Evolutionary conservation across 2,329 filamentous ascomycete species (phyloP).

Genomic region (Trichothecium roseum): DNA sequence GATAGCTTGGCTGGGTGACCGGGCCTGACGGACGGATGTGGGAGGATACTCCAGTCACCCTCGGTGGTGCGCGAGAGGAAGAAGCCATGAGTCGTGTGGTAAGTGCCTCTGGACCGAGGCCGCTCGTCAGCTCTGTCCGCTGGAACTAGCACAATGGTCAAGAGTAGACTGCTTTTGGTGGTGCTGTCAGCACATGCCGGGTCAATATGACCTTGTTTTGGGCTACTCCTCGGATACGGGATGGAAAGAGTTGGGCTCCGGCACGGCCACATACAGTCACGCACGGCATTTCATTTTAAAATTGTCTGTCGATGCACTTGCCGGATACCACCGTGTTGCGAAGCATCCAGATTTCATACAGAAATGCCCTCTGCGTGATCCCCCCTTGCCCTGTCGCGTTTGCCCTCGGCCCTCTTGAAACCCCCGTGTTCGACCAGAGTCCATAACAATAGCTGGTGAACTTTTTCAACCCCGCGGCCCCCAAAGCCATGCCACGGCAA

Average conservation of each 20-base stretch:
- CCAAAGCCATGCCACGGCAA: constrained; percentile 29
- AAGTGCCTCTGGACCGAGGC: constrained; percentile 62
- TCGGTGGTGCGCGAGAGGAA: constrained; percentile 41
- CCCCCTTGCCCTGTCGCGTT: constrained; percentile 23
- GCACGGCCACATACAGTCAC: constrained; percentile 39
- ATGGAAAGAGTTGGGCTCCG: constrained; percentile 31
- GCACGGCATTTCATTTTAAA: constrained; percentile 20
- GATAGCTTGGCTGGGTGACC: constrained; percentile 18
- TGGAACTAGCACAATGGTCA: constrained; percentile 51
- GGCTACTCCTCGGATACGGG: constrained; percentile 1
- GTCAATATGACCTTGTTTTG: constrained; percentile 11
- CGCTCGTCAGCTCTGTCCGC: constrained; percentile 64
- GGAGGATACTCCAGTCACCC: constrained; percentile 47
- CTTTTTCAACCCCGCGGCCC: constrained; percentile 16
- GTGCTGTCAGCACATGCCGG: constrained; percentile 15
- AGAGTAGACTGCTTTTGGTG: constrained; percentile 24
- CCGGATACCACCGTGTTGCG: constrained; percentile 29
- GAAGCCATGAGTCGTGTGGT: constrained; percentile 66
- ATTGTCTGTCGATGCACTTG: constrained; percentile 23
- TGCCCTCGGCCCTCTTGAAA: constrained; percentile 31
- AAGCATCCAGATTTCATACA: constrained; percentile 31
- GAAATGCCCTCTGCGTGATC: constrained; percentile 31
- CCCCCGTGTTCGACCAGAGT: constrained; percentile 1
- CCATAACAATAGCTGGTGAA: too few relatives aligned
- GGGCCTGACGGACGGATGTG: constrained; percentile 34